Base-by-base conservation (phyloP, 1,284 basidiomycete species). In the Flammula alnicola region DNA sequence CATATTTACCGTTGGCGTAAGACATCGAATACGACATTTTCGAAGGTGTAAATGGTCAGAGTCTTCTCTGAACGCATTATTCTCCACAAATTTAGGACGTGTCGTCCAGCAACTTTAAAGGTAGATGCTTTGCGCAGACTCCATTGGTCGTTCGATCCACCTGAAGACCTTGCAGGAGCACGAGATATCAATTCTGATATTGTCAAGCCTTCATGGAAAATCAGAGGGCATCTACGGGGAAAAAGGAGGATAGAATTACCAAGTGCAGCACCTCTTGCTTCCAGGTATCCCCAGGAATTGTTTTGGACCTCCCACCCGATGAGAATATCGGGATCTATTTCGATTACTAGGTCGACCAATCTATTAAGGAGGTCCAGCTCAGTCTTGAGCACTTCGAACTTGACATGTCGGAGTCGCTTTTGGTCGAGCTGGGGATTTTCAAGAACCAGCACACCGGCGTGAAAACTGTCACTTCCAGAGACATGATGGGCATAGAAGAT, bases 61-160 rank as follows among this genome's bases (percentile, higher is more conserved):
- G 80, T 85, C 47, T 90, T 81, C 60, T 98, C 95, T 1, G 86
- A 82, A 25, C 93, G 85, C 79, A 98, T 91, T 47, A 98, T 82
- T 39, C 95, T 79, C 95, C 95, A 98, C 10, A 95, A 73, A 59
- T 98, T 97, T 41, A 99, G 75, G 26, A 95, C 88, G 64, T 98
- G 95, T 7, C 96, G 80, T 0, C 96, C 96, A 8, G 81, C 78
- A 29, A 96, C 85, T 58, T 86, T 88, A 66, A 99, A 88, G 1
- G 87, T 90, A 0, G 94, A 90, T 1, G 86, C 86, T 55, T 90
- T 89, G 47, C 83, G 80, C 47, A 79, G 70, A 11, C 83, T 85
- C 87, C 94, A 98, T 54, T 83, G 79, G 57, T 91, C 84, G 35
- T 47, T 48, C 17, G 40, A 44, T 7, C 73, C 75, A 27, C 75